Evolutionary conservation across 306 rosid species (phyloP).

Genomic region (Dryas alaskensis): DNA sequence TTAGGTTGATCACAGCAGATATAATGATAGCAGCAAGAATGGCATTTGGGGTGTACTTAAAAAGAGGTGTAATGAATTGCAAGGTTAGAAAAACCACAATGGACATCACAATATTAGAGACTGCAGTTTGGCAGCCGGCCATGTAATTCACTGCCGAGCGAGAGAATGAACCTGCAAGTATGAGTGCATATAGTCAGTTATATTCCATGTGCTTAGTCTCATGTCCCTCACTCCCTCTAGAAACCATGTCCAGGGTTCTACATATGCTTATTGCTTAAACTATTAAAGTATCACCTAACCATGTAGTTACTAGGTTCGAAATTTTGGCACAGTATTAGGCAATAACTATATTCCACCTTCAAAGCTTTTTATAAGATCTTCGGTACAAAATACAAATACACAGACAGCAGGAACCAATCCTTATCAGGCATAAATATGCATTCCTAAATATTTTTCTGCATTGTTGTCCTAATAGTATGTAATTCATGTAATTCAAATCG

Average conservation of each 20-base stretch:
- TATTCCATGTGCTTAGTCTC: background rate
- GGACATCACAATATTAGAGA: constrained; percentile 90
- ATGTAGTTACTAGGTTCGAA: background rate
- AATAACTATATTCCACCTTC: background rate
- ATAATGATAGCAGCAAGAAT: constrained; percentile 88
- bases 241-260: background rate
- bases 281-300: background rate
- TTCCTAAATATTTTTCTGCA: background rate
- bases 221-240: background rate
- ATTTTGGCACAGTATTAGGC: background rate
- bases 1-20: constrained; percentile 77
- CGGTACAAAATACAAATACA: background rate
- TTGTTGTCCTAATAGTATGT: background rate
- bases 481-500: background rate
- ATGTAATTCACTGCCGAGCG: constrained; percentile 90
- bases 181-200: constrained; percentile 23
- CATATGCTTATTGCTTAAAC: background rate
- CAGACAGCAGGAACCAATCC: background rate
- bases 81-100: constrained; percentile 71
- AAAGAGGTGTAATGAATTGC: constrained; percentile 81
- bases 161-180: constrained; percentile 82
- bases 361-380: background rate
- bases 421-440: background rate
- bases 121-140: constrained; percentile 94
- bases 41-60: constrained; percentile 92